Evolutionary conservation across 441 rosid species (phyloP), one percentile per base, ranked within the genome.

Genomic region (Metrosideros polymorpha): DNA sequence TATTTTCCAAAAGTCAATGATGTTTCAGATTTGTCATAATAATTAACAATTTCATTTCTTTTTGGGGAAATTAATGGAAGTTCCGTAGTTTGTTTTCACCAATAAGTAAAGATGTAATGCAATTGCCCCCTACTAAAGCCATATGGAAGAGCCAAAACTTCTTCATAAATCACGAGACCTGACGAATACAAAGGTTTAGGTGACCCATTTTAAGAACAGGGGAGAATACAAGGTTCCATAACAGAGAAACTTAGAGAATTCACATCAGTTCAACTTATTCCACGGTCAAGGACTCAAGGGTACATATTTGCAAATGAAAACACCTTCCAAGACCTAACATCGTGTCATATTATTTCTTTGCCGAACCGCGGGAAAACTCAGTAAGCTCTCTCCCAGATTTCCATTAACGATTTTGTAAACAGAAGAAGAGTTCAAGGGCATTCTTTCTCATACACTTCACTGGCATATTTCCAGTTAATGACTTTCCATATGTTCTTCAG

Each of bases 401-500:
- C 79, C 79, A 71, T 39, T 47, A 22, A 71, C 17, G 2, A 10
- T 35, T 71, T 13, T 19, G 79, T 25, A n/a, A 71, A 71, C 6
- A n/a, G 79, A 39, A 71, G 30, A 56, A 27, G 79, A 71, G 79
- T 22, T 93, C 92, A 92, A 76, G 95, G 87, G 92, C 88, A 89
- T 90, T 95, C 98, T 85, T 92, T 93, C 9, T 91, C 93, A 30
- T 94, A 96, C 84, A 94, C 89, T 45, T 92, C 93, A 75, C 93
- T 89, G 7, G 97, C 98, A 89, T 94, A 94, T 85, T 95, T 95
- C 99, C 99, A 96, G 92, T 96, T 93, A 66, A 97, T 91, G 52
- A 97, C 98, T 84, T 93, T 95, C 99, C 99, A 96, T 56, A 97
- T 92, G 91, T 96, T 96, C 95, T 96, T 95, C 86, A 95, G 91